Conservation (phyloP, 1,284 basidiomycete species). For the Stygiomarasmius scandens region DNA sequence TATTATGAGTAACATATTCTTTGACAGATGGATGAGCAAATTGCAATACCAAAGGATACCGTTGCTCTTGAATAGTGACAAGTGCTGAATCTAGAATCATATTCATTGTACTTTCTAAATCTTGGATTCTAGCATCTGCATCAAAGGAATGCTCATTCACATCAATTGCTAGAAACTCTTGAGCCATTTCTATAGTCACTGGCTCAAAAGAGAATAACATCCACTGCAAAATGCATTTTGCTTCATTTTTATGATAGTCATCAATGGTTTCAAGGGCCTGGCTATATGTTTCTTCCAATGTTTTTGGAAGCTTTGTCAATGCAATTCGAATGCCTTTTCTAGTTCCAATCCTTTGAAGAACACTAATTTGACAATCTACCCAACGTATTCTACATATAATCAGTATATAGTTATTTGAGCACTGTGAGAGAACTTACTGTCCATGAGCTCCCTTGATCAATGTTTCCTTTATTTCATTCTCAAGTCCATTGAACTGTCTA, state of each 20-base stretch:
- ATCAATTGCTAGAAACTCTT: background rate
- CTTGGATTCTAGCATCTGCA: background rate
- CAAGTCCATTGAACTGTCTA: background rate
- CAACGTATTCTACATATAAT: background rate
- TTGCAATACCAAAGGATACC: background rate
- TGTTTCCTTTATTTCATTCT: background rate
- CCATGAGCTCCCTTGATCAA: background rate
- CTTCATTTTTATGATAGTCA: background rate
- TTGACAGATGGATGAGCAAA: conserved; percentile 11
- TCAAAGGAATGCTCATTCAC: background rate
- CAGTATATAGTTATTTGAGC: background rate
- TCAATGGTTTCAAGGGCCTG: background rate
- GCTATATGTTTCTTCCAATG: background rate
- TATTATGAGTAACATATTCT: background rate
- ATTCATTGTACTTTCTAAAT: background rate
- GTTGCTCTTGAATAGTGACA: background rate
- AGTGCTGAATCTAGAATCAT: conserved; percentile 1
- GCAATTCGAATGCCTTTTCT: background rate
- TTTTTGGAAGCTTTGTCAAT: conserved; percentile 1
- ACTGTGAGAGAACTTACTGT: background rate
- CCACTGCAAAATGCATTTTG: background rate
- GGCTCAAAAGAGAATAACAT: background rate
- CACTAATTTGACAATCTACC: conserved; percentile 3
- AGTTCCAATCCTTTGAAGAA: background rate
- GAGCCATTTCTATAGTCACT: background rate